A percentile compares a stretch with the other conserved stretches of the same genome.
These are phyloP conservation scores for Penicillium expansum DNA, from an alignment of 2,329 filamentous ascomycete species.

Conservation along the genomic window DNA sequence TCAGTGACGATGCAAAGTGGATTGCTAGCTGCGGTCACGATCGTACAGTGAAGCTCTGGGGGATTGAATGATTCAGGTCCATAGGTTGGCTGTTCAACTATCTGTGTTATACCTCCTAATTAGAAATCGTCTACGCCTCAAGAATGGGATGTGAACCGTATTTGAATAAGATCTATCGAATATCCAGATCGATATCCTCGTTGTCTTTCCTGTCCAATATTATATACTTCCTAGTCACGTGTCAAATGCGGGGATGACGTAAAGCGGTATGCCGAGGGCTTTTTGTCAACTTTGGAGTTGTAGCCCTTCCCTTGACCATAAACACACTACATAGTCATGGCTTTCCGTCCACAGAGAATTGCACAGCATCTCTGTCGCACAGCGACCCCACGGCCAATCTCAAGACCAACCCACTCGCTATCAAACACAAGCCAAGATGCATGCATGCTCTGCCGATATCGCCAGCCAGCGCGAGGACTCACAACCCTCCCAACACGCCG, in stretches of 20 bases:
- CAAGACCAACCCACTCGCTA: slow-evolving; percentile 4
- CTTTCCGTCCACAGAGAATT: slow-evolving; percentile 13
- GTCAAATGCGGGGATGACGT: slow-evolving; percentile 22
- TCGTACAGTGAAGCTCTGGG: slow-evolving; percentile 94
- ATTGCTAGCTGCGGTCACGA: slow-evolving; percentile 94
- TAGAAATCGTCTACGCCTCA: background rate
- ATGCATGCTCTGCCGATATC: slow-evolving; percentile 16
- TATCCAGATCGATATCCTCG: background rate
- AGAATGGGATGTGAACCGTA: background rate
- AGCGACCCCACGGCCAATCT: background rate
- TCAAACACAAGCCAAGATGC: slow-evolving; percentile 11
- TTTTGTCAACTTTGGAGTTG: background rate
- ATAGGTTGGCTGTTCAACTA: background rate
- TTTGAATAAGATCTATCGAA: background rate
- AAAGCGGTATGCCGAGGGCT: slow-evolving; percentile 9
- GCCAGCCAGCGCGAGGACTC: slow-evolving; percentile 5
- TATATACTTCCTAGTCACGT: slow-evolving; percentile 15
- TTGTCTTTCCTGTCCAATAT: background rate
- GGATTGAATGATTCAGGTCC: slow-evolving; percentile 63
- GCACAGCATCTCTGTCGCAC: slow-evolving; percentile 9
- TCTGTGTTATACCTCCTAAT: background rate
- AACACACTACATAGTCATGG: slow-evolving; percentile 10
- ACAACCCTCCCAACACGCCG: background rate
- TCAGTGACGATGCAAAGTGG: slow-evolving; percentile 82
- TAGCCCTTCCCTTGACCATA: background rate